Percentiles rank a stretch among this genome's conserved stretches.
Conservation (phyloP, 352 stramenopile genomes). For the Plasmopara muralis region DNA sequence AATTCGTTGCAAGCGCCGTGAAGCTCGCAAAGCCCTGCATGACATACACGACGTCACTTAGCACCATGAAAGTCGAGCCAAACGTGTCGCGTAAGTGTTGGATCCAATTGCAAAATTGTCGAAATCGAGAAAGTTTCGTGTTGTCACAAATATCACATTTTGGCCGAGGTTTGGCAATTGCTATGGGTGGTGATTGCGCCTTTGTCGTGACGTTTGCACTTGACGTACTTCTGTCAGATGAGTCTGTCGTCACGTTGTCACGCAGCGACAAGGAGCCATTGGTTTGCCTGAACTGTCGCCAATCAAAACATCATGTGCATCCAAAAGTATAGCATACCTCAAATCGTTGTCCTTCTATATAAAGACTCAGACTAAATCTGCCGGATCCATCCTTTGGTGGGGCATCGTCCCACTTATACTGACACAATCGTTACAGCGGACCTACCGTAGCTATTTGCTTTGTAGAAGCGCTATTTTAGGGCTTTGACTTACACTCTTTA, state of each 20-base stretch:
- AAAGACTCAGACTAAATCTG: too few species aligned
- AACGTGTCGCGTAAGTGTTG: conserved; percentile 54
- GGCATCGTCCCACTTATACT: too few species aligned
- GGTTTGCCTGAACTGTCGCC: neutral
- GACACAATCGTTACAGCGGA: too few species aligned
- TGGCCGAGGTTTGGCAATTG: conserved; percentile 3
- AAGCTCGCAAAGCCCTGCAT: conserved; percentile 93
- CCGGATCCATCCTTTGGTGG: too few species aligned
- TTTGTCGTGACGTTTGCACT: conserved; percentile 9
- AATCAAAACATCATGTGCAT: too few species aligned
- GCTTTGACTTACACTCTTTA: too few species aligned
- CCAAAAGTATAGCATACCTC: too few species aligned
- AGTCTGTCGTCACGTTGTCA: conserved; percentile 5
- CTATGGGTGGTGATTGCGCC: conserved; percentile 5
- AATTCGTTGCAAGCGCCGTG: conserved; percentile 89
- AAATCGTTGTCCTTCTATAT: too few species aligned
- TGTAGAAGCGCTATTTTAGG: too few species aligned
- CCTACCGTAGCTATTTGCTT: too few species aligned
- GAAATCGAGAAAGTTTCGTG: conserved; percentile 13
- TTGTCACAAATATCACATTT: conserved; percentile 10
- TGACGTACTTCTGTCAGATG: conserved; percentile 4
- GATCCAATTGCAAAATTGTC: conserved; percentile 46
- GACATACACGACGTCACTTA: conserved; percentile 86
- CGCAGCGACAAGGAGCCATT: conserved; percentile 1
- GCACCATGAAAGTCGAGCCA: conserved; percentile 54